Evolutionary conservation across 2,329 filamentous ascomycete genomes (phyloP), one percentile per base, ranked within the genome.

Genomic region (Didymella segeticola): DNA sequence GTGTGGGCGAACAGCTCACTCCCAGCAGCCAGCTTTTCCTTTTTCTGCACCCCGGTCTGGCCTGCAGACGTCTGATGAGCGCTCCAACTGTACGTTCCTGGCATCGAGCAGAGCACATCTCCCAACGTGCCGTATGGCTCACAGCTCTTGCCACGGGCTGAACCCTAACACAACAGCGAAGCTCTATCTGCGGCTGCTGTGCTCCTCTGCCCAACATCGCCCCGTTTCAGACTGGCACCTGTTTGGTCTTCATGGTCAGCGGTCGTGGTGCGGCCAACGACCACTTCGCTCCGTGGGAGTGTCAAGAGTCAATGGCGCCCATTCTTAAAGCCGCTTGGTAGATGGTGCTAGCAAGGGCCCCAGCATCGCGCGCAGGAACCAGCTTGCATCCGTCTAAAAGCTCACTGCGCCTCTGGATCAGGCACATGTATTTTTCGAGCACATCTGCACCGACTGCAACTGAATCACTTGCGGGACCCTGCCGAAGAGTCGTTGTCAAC

Each of bases 291-390:
- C 51, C 46, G 45, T 54, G 34, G 46, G 34, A 54, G 58, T 63
- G 43, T 69, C 63, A 57, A 68, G 59, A 58, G 61, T 60, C 58
- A 36, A 62, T 58, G 50, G 50, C 54, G 52, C n/a, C n/a, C 59
- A 56, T 63, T 68, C n/a, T 66, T 67, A 69, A 69, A 71, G 63
- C 62, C 65, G 66, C 66, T 67, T 70, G 65, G 61, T 68, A 59
- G 46, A 57, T 55, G 57, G 57, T 61, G 58, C 69, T 72, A 72
- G 70, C 71, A 66, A 66, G 68, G 70, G 62, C 53, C 43, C 63
- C 62, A 64, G 62, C 62, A 61, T 67, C 63, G 66, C 63, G 66
- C 63, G 64, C 63, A 65, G 55, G 52, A 63, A 60, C 57, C 64
- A 62, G 59, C 65, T 57, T 58, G 60, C 60, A 59, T 60, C 58